Percentiles rank a stretch among this genome's conserved stretches.
These are phyloP conservation scores for Meredithiella fracta DNA, from an alignment of 2,329 filamentous ascomycete species.

Conservation along the genomic window DNA sequence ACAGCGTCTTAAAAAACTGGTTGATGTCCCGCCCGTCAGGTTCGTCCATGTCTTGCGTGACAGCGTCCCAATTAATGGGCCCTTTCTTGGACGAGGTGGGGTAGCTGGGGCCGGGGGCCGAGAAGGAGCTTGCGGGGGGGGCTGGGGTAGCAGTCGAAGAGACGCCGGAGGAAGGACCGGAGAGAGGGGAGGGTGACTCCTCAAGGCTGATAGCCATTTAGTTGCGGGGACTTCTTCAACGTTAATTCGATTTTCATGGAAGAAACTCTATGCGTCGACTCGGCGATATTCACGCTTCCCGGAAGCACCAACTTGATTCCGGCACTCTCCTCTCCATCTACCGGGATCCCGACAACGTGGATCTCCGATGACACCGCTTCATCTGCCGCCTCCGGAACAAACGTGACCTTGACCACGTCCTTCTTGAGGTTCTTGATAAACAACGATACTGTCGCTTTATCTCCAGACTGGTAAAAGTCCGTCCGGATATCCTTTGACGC, in stretches of 20 bases:
- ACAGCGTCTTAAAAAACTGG: constrained; percentile 79
- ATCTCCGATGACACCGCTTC: neutral
- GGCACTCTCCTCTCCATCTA: constrained; percentile 8
- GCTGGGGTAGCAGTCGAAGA: constrained; percentile 8
- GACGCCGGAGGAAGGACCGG: constrained; percentile 20
- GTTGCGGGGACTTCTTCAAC: constrained; percentile 50
- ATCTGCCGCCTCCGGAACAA: constrained; percentile 16
- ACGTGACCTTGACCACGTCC: constrained; percentile 24
- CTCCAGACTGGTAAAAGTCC: constrained; percentile 16
- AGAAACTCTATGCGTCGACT: constrained; percentile 48
- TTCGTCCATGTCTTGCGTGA: constrained; percentile 38
- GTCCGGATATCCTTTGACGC: constrained; percentile 14
- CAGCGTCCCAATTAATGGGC: constrained; percentile 81
- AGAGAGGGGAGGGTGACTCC: neutral
- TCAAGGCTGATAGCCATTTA: constrained; percentile 41
- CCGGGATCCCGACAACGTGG: constrained; percentile 4
- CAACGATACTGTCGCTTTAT: constrained; percentile 24
- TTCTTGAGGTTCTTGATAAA: constrained; percentile 28
- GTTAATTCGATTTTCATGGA: constrained; percentile 66
- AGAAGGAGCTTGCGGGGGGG: neutral
- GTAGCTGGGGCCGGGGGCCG: constrained; percentile 31
- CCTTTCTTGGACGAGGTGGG: constrained; percentile 74
- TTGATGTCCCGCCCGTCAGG: constrained; percentile 46
- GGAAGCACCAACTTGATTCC: constrained; percentile 1
- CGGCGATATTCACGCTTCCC: constrained; percentile 18